These are phyloP conservation scores for Stellera chamaejasme DNA, from an alignment of 345 rosid genomes.

Conservation along the genomic window DNA sequence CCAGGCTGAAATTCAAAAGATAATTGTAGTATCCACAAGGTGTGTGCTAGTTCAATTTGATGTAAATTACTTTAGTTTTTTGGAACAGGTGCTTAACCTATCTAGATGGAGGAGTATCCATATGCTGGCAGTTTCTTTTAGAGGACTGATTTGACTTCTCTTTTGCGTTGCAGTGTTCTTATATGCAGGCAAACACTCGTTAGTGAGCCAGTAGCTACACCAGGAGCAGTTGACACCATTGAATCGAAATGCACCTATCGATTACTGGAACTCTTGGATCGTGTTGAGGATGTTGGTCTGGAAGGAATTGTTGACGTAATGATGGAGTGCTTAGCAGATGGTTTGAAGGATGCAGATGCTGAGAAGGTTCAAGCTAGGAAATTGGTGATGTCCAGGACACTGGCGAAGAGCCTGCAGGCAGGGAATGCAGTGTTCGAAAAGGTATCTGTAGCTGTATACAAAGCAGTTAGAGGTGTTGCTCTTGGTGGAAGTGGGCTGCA, in stretches of 20 bases:
- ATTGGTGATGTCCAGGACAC: slow-evolving; percentile 49
- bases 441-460: slow-evolving; percentile 57
- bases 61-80: too few species aligned
- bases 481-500: slow-evolving; percentile 47
- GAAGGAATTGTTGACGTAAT: slow-evolving; percentile 47
- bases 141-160: not conserved
- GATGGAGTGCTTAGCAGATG: slow-evolving; percentile 26
- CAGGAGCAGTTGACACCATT: slow-evolving; percentile 49
- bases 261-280: slow-evolving; percentile 44
- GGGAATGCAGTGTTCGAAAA: slow-evolving; percentile 70
- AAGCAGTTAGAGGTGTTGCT: slow-evolving; percentile 57
- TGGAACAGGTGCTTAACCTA: too few species aligned
- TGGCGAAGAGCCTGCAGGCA: slow-evolving; percentile 69
- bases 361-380: slow-evolving; percentile 37
- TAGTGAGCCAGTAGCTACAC: slow-evolving; percentile 36
- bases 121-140: too few species aligned
- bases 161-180: slow-evolving; percentile 50
- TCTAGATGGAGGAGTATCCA: too few species aligned
- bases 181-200: slow-evolving; percentile 65
- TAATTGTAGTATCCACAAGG: slow-evolving; percentile 69
- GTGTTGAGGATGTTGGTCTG: slow-evolving; percentile 39
- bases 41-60: slow-evolving; percentile 1
- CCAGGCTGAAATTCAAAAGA: slow-evolving; percentile 80
- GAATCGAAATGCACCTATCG: slow-evolving; percentile 30
- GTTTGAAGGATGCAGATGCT: slow-evolving; percentile 11